Base-by-base conservation (phyloP, 495 filamentous ascomycete genomes). In the Penicillium flavigenum region DNA sequence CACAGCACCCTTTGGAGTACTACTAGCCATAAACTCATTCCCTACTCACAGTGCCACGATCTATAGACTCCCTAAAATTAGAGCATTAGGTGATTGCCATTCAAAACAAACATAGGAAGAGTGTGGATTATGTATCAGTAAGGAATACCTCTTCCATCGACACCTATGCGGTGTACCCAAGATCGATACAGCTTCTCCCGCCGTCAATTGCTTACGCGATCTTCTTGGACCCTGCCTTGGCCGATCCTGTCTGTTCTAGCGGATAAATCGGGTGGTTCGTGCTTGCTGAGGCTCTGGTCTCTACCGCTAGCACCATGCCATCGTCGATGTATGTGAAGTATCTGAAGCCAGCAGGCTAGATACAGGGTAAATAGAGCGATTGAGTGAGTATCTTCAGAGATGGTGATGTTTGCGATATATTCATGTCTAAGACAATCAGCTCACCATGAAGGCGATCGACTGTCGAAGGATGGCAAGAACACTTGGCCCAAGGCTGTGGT, bases 111-210 rank as follows among this genome's bases (percentile, higher is more conserved):
- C 16, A 45, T 24, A 61, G 54, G 49, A 57, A 0, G 9, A 32
- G 14, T 54, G 43, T 14, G 27, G 19, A 7, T 57, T 36, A 29
- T 31, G 57, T 44, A 57, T 61, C 59, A 22, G 47, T 57, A 48
- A n/a, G n/a, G n/a, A n/a, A n/a, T n/a, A n/a, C n/a, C n/a, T n/a
- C n/a, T 42, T 62, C 59, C 55, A 54, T 54, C 5, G 55, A 58
- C 11, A 62, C 55, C 55, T 51, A 62, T 8, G 46, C 46, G 2
- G 20, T 45, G 19, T 55, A 62, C 1, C 55, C 55, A 19, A 62
- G 47, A 42, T 58, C 59, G 31, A 62, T 6, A 39, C 36, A 2
- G 7, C 36, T 39, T 10, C 29, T 11, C 29, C 3, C 4, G 29
- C 29, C 9, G 9, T 4, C 29, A 31, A 31, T 31, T 31, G 29